Conservation (phyloP, 2,329 filamentous ascomycete genomes). For the Chrysosporium queenslandicum region DNA sequence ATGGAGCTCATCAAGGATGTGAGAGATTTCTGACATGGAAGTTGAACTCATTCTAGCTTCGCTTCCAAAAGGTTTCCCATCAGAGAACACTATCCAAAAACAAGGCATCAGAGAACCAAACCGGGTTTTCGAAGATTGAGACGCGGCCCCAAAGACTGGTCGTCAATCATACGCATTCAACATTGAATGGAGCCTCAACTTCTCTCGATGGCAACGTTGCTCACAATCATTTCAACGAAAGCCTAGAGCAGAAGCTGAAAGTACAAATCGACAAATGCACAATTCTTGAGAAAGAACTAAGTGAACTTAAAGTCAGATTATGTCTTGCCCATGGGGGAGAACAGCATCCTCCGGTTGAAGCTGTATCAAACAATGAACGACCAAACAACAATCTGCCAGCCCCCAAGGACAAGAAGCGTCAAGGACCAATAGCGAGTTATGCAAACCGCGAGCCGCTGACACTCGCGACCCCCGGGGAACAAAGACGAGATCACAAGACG, state of each 20-base stretch:
- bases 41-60: too few relatives aligned
- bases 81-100: too few relatives aligned
- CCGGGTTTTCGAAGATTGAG: too few relatives aligned
- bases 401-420: slow-evolving; percentile 8
- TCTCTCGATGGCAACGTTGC: too few relatives aligned
- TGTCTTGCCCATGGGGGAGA: background rate
- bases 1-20: slow-evolving; percentile 60
- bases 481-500: slow-evolving; percentile 46
- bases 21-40: too few relatives aligned
- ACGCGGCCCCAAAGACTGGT: too few relatives aligned
- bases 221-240: too few relatives aligned
- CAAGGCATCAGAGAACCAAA: too few relatives aligned
- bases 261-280: slow-evolving; percentile 51
- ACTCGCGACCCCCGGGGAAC: slow-evolving; percentile 44
- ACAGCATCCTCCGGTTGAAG: slow-evolving; percentile 24
- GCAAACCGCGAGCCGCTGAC: slow-evolving; percentile 36
- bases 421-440: slow-evolving; percentile 35
- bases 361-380: slow-evolving; percentile 14
- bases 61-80: too few relatives aligned
- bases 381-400: slow-evolving; percentile 16
- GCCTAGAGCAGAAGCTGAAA: slow-evolving; percentile 42
- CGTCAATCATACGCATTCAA: slow-evolving; percentile 27
- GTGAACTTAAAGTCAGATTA: slow-evolving; percentile 40
- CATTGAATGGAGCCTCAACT: background rate
- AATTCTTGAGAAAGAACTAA: slow-evolving; percentile 61